These are phyloP conservation scores for Lepidium campestre DNA, from an alignment of 441 rosid species.

Conservation along the genomic window DNA sequence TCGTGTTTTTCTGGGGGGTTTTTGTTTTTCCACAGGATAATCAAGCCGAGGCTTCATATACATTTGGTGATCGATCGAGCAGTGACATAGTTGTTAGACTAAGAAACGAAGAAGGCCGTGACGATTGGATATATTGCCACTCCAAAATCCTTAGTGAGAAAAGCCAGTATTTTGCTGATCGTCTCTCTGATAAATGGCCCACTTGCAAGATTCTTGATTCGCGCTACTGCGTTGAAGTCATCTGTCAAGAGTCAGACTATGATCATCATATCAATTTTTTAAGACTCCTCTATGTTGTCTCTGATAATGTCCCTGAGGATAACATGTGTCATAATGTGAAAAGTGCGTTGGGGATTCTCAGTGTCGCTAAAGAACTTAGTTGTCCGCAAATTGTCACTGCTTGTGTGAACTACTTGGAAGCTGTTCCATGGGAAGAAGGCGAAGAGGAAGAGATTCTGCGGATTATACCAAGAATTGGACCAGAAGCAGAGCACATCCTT, in stretches of 20 bases:
- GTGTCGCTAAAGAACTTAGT: conserved; percentile 61
- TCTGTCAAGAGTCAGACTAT: conserved; percentile 70
- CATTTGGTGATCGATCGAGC: conserved; percentile 71
- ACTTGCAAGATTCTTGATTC: conserved; percentile 92
- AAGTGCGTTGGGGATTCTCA: conserved; percentile 75
- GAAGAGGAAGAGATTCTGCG: conserved; percentile 88
- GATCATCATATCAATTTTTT: conserved; percentile 72
- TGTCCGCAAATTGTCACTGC: conserved; percentile 56
- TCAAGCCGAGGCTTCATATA: conserved; percentile 39
- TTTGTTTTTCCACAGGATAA: conserved; percentile 26
- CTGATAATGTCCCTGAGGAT: conserved; percentile 44
- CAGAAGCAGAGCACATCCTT: conserved; percentile 61
- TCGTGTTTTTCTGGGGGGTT: neutral
- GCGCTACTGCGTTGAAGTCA: conserved; percentile 78
- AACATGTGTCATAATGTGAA: conserved; percentile 69
- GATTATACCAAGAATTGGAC: conserved; percentile 63
- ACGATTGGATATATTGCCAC: conserved; percentile 88
- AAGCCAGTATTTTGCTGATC: conserved; percentile 79
- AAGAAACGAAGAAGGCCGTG: conserved; percentile 74
- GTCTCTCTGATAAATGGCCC: conserved; percentile 91
- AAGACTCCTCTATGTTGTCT: conserved; percentile 59
- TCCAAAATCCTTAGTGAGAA: conserved; percentile 58
- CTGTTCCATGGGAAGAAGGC: conserved; percentile 94
- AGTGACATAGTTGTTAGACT: conserved; percentile 88
- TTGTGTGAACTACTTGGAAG: conserved; percentile 84